Conservation (phyloP, 2,329 filamentous ascomycete genomes). For the Drechslerella dactyloides region DNA sequence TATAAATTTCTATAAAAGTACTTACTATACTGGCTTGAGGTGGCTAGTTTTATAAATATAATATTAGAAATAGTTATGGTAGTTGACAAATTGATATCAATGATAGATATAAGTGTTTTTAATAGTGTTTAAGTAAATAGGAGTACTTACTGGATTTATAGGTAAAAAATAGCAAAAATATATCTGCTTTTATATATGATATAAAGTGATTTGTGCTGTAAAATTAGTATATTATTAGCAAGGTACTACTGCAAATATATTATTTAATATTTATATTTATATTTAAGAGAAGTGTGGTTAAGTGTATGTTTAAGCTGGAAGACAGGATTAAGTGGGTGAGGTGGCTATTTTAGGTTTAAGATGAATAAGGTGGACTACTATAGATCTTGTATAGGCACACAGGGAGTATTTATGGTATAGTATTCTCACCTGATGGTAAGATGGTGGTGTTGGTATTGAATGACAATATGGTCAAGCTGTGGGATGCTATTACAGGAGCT, state of each 20-base stretch:
- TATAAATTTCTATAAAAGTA: slow-evolving; percentile 14
- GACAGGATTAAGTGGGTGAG: not conserved
- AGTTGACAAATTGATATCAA: not conserved
- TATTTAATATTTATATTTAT: slow-evolving; percentile 16
- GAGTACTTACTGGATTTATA: not conserved
- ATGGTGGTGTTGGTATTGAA: no score
- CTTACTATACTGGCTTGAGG: slow-evolving; percentile 27
- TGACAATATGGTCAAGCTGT: no score
- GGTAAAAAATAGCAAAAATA: not conserved
- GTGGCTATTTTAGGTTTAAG: not conserved
- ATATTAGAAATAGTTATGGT: slow-evolving; percentile 1
- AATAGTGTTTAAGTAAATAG: not conserved
- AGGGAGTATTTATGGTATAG: no score
- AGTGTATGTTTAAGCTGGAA: slow-evolving; percentile 1
- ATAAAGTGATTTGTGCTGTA: slow-evolving; percentile 51
- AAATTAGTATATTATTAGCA: slow-evolving; percentile 17
- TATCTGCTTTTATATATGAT: slow-evolving; percentile 52
- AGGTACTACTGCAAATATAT: slow-evolving; percentile 23
- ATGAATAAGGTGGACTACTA: slow-evolving; percentile 4
- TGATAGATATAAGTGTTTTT: slow-evolving; percentile 14
- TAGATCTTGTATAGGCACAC: no score
- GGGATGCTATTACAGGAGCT: no score
- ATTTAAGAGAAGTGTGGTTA: slow-evolving; percentile 9
- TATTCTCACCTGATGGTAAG: no score
- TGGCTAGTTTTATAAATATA: slow-evolving; percentile 12